phyloP scores from a whole-genome alignment of 176 grass and related monocot species.

The Guadua angustifolia region DNA sequence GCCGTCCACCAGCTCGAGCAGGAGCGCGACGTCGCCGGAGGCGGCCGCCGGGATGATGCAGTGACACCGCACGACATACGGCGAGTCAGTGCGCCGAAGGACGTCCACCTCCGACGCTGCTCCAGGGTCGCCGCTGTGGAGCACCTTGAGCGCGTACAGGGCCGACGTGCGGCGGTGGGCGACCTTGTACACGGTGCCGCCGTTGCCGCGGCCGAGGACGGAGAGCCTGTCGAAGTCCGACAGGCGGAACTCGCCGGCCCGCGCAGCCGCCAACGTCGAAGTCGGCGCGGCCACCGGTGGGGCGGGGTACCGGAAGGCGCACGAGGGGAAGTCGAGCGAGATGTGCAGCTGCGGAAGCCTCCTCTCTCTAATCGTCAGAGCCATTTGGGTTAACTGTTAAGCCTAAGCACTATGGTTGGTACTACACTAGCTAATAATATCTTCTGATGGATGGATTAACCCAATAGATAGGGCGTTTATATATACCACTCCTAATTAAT shows the following conservation, averaged over 20 bases:
- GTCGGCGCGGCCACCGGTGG: neutral
- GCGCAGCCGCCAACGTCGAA: conserved; percentile 25
- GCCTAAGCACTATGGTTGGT: neutral
- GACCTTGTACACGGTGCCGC: conserved; percentile 59
- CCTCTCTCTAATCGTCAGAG: conserved; percentile 39
- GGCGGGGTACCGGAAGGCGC: conserved; percentile 40
- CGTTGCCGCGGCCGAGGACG: conserved; percentile 57
- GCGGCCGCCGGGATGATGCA: conserved; percentile 30
- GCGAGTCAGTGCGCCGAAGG: conserved; percentile 54
- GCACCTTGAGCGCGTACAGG: conserved; percentile 64
- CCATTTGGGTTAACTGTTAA: conserved; percentile 15
- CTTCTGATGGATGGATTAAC: neutral
- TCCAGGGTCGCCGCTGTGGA: conserved; percentile 41
- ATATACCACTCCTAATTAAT: neutral
- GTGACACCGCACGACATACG: conserved; percentile 61
- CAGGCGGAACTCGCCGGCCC: conserved; percentile 30
- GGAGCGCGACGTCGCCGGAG: conserved; percentile 40
- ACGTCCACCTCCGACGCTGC: conserved; percentile 51
- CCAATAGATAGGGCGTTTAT: neutral
- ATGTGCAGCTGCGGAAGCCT: conserved; percentile 39
- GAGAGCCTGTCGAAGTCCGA: conserved; percentile 43
- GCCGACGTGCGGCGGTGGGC: conserved; percentile 46
- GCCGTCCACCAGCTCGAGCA: conserved; percentile 58
- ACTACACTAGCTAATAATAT: neutral
- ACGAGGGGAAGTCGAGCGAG: conserved; percentile 43